Conservation (phyloP, 1,284 basidiomycete genomes). For the Ustilago trichophora region DNA sequence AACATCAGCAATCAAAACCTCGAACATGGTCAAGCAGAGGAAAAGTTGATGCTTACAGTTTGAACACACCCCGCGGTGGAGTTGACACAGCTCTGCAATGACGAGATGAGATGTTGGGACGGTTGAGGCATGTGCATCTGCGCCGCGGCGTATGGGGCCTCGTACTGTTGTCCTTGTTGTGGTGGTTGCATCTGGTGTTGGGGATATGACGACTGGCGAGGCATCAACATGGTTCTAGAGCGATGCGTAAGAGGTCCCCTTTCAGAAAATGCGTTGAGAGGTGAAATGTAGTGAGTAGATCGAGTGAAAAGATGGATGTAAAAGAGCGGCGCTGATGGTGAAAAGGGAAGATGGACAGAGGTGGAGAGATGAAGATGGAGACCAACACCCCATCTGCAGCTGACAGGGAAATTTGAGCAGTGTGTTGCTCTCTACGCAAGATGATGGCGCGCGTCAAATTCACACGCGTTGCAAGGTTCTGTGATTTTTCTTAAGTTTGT, state of each 20-base stretch:
- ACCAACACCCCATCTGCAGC: constrained; percentile 15
- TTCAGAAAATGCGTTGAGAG: too few relatives aligned
- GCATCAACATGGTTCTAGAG: constrained; percentile 33
- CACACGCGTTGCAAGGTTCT: not conserved
- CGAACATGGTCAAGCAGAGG: too few relatives aligned
- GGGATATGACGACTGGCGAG: constrained; percentile 25
- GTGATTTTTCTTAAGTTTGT: not conserved
- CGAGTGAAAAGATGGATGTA: not conserved
- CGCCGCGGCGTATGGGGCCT: constrained; percentile 6
- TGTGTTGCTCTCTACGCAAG: constrained; percentile 12
- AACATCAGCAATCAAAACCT: not conserved
- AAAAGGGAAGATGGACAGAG: not conserved
- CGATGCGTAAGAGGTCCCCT: too few relatives aligned
- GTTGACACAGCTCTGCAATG: constrained; percentile 32
- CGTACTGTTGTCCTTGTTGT: constrained; percentile 9
- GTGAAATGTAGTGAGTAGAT: too few relatives aligned
- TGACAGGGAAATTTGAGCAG: not conserved
- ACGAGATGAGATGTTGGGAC: constrained; percentile 33
- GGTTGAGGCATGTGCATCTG: constrained; percentile 33
- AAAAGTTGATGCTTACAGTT: constrained; percentile 12
- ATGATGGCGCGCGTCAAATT: constrained; percentile 4
- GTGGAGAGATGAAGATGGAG: constrained; percentile 5
- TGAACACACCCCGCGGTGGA: constrained; percentile 34
- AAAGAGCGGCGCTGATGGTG: not conserved
- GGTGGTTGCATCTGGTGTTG: constrained; percentile 16